Evolutionary conservation across 106 monocot species (phyloP).

Genomic region (Platanthera guangdongensis): DNA sequence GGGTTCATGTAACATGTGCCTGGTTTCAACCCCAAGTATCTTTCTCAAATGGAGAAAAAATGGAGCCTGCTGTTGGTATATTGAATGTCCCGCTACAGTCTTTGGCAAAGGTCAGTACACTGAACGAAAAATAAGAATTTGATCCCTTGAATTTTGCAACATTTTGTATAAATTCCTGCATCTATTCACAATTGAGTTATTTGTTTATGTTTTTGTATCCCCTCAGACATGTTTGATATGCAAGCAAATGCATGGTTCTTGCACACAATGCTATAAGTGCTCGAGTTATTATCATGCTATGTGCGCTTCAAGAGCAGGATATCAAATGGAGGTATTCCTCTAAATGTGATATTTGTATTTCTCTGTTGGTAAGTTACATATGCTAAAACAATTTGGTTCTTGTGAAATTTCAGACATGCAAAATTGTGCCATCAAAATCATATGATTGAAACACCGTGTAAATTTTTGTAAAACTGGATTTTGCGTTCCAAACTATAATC

Average conservation of each 20-base stretch:
- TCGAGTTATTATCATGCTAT: slow-evolving; percentile 85
- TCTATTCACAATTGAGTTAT: background rate
- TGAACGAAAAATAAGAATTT: background rate
- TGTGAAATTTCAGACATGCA: background rate
- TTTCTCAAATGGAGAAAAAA: slow-evolving; percentile 63
- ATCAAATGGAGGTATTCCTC: slow-evolving; percentile 81
- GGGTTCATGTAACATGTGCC: slow-evolving; percentile 97
- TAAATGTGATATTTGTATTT: background rate
- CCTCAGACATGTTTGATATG: slow-evolving; percentile 76
- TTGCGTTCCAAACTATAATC: background rate
- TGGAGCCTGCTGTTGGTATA: slow-evolving; percentile 95
- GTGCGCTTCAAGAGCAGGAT: slow-evolving; percentile 97
- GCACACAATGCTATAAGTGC: slow-evolving; percentile 81
- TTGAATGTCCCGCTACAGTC: slow-evolving; percentile 62
- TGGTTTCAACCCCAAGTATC: slow-evolving; percentile 95
- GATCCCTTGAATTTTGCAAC: background rate
- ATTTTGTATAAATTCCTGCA: background rate
- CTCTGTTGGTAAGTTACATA: background rate
- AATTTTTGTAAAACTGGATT: background rate
- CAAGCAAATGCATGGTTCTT: slow-evolving; percentile 91
- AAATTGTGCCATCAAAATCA: background rate
- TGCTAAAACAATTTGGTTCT: background rate
- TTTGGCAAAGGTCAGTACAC: slow-evolving; percentile 63
- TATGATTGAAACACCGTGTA: background rate
- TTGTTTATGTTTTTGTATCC: slow-evolving; percentile 8